phyloP scores from a whole-genome alignment of 768 basidiomycete genomes.

The Tricholoma sp. region DNA sequence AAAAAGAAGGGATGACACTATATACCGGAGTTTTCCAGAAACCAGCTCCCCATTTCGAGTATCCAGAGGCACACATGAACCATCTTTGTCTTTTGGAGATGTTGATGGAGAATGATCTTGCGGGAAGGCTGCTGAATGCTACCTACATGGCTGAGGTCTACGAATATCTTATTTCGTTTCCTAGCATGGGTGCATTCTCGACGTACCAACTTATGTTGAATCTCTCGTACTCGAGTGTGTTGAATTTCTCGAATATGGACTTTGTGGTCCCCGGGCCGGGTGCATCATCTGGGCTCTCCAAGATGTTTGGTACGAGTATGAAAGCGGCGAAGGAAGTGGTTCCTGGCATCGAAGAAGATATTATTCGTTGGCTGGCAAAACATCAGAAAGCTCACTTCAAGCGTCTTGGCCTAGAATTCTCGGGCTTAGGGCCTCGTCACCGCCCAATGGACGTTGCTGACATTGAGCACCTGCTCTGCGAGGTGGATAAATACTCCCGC shows the following conservation, averaged over 20 bases:
- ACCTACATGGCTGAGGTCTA: slow-evolving; percentile 59
- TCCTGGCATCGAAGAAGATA: slow-evolving; percentile 43
- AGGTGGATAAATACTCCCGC: slow-evolving; percentile 74
- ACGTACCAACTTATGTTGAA: slow-evolving; percentile 64
- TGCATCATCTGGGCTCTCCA: slow-evolving; percentile 56
- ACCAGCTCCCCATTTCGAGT: slow-evolving; percentile 56
- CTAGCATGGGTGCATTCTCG: slow-evolving; percentile 71
- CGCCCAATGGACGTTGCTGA: slow-evolving; percentile 62
- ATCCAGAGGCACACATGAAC: slow-evolving; percentile 43
- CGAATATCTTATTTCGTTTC: slow-evolving; percentile 53
- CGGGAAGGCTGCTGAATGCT: slow-evolving; percentile 41
- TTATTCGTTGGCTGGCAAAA: slow-evolving; percentile 60
- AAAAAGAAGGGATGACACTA: slow-evolving; percentile 35
- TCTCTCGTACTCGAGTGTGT: slow-evolving; percentile 49
- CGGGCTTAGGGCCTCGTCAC: slow-evolving; percentile 41
- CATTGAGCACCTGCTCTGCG: slow-evolving; percentile 76
- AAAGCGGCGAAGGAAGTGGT: slow-evolving; percentile 22
- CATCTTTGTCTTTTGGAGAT: slow-evolving; percentile 59
- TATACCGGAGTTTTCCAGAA: slow-evolving; percentile 72
- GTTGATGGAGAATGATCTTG: slow-evolving; percentile 54
- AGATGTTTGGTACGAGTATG: slow-evolving; percentile 53
- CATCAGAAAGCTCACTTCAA: slow-evolving; percentile 58
- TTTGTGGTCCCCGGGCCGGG: slow-evolving; percentile 71
- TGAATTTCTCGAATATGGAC: slow-evolving; percentile 63
- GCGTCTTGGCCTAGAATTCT: slow-evolving; percentile 50